These are phyloP conservation scores for Emericellopsis cladophorae DNA, from an alignment of 2,329 filamentous ascomycete genomes.

Conservation along the genomic window DNA sequence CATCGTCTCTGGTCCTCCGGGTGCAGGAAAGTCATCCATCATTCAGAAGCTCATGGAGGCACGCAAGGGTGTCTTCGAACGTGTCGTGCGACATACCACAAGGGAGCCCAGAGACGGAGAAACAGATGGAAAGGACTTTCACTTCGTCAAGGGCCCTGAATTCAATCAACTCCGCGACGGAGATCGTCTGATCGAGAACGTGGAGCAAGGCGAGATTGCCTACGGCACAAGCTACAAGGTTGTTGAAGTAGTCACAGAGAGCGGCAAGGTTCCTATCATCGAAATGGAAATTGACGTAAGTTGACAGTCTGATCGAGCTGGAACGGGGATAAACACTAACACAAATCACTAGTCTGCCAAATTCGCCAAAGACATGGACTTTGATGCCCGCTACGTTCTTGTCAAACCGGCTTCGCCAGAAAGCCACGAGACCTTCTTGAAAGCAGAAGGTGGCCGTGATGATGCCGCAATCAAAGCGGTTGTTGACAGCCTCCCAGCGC, in stretches of 20 bases:
- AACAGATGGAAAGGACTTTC: slow-evolving; percentile 34
- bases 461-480: slow-evolving; percentile 8
- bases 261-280: slow-evolving; percentile 47
- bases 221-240: slow-evolving; percentile 44
- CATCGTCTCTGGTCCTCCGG: slow-evolving; percentile 54
- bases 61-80: slow-evolving; percentile 52
- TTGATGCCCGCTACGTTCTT: slow-evolving; percentile 41
- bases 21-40: slow-evolving; percentile 50
- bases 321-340: not conserved
- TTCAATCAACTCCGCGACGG: slow-evolving; percentile 47
- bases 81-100: slow-evolving; percentile 42
- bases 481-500: slow-evolving; percentile 8
- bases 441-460: slow-evolving; percentile 11
- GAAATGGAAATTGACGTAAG: slow-evolving; percentile 40
- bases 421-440: slow-evolving; percentile 7
- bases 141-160: slow-evolving; percentile 41
- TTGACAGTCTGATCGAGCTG: not conserved
- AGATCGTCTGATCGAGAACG: slow-evolving; percentile 46
- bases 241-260: slow-evolving; percentile 35
- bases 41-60: slow-evolving; percentile 49
- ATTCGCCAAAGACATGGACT: slow-evolving; percentile 44
- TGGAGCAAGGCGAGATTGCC: slow-evolving; percentile 30
- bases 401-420: slow-evolving; percentile 25
- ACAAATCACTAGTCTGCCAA: slow-evolving; percentile 31
- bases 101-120: slow-evolving; percentile 36